A percentile compares a stretch with the other conserved stretches of the same genome.
These are phyloP conservation scores for Dendrostoma leiphaemia DNA, from an alignment of 2,329 filamentous ascomycete species.

Conservation along the genomic window DNA sequence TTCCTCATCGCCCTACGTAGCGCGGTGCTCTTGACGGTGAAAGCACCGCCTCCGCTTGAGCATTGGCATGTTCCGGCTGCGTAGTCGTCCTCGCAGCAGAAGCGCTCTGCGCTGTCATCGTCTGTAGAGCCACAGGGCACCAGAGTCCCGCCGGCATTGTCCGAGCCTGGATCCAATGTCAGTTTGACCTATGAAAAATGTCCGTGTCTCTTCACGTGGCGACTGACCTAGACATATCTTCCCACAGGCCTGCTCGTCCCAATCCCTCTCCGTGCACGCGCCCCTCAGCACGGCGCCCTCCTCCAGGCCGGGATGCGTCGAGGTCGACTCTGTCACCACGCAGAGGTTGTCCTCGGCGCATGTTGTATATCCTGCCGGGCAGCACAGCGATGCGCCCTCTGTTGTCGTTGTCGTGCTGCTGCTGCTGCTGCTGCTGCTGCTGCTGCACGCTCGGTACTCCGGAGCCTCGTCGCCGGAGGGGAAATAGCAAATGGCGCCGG, in stretches of 20 bases:
- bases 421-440: too few species aligned
- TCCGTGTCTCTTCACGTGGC: too few species aligned
- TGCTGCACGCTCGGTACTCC: background rate
- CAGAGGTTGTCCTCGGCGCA: constrained; percentile 26
- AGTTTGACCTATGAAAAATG: too few species aligned
- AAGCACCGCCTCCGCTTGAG: constrained; percentile 7
- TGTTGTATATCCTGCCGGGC: constrained; percentile 24
- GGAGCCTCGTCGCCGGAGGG: background rate
- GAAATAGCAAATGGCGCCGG: background rate
- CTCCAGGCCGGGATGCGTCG: constrained; percentile 20
- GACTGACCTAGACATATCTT: constrained; percentile 23
- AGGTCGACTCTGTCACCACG: constrained; percentile 20
- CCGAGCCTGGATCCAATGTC: too few species aligned
- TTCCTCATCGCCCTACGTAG: constrained; percentile 22
- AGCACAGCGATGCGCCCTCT: constrained; percentile 22
- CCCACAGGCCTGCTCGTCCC: constrained; percentile 25
- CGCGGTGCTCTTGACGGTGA: constrained; percentile 13
- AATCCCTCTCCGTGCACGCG: constrained; percentile 25
- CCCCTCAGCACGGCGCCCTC: constrained; percentile 20
- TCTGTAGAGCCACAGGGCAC: constrained; percentile 18
- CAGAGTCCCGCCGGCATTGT: background rate
- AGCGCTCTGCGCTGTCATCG: constrained; percentile 19
- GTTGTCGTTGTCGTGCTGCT: too few species aligned
- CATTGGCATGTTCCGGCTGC: constrained; percentile 23
- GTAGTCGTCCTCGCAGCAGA: constrained; percentile 25